phyloP scores from a whole-genome alignment of 208 protist genomes.

The Acanthamoeba castellanii region DNA sequence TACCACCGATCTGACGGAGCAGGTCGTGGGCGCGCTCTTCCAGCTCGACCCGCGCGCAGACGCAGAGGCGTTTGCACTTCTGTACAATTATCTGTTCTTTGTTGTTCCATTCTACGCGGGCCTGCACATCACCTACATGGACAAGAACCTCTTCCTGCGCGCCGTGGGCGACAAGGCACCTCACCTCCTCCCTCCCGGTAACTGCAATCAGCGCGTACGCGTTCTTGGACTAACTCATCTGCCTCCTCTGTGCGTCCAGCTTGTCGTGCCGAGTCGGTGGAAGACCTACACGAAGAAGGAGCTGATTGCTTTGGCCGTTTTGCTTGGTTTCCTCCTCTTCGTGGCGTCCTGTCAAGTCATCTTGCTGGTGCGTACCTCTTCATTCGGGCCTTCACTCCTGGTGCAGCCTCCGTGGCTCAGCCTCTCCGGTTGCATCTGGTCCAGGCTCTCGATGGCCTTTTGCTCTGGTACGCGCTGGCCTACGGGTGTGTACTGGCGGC shows the following conservation, averaged over 20 bases:
- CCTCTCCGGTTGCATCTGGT: background rate
- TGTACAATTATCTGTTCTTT: constrained; percentile 37
- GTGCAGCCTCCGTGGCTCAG: no score
- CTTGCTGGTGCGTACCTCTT: constrained; percentile 22
- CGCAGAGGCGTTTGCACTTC: background rate
- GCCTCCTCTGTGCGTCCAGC: background rate
- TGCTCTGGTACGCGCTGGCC: constrained; percentile 14
- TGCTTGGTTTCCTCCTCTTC: background rate
- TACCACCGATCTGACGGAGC: constrained; percentile 1
- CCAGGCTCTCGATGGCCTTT: constrained; percentile 11
- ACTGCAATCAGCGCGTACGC: background rate
- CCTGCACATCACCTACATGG: constrained; percentile 54
- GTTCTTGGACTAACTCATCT: no score
- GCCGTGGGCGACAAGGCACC: constrained; percentile 24
- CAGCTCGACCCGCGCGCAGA: background rate
- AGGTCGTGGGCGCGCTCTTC: background rate
- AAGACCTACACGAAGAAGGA: constrained; percentile 9
- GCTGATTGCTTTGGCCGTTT: background rate
- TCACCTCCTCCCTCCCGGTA: background rate
- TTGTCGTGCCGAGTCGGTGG: constrained; percentile 32
- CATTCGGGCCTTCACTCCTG: background rate
- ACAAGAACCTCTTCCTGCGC: constrained; percentile 60
- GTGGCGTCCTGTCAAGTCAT: background rate
- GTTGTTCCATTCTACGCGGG: constrained; percentile 3
- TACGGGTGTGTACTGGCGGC: background rate